Percentiles rank a stretch among this genome's conserved stretches.
Conservation (phyloP, 331 rosid species). For the Saraca asoca region DNA sequence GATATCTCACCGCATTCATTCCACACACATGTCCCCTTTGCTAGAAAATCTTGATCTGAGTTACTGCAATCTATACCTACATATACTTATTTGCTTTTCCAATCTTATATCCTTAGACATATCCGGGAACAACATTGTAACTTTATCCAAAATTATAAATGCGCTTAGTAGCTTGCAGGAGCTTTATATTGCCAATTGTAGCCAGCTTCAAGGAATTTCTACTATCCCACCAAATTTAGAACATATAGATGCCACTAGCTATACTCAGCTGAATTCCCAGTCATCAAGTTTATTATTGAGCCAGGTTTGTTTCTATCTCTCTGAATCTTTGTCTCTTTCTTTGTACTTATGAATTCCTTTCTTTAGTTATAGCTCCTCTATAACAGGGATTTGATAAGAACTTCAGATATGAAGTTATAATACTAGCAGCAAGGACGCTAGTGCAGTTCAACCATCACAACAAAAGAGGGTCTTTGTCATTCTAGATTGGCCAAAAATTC, state of each 20-base stretch:
- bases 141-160: background rate
- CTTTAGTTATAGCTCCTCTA: background rate
- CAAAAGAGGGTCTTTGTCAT: slow-evolving; percentile 32
- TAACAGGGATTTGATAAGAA: slow-evolving; percentile 28
- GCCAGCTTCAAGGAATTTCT: slow-evolving; percentile 4
- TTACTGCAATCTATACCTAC: background rate
- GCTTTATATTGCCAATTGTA: background rate
- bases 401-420: slow-evolving; percentile 33
- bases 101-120: background rate
- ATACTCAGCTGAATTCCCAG: slow-evolving; percentile 25
- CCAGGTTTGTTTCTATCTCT: slow-evolving; percentile 32
- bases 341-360: background rate
- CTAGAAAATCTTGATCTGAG: background rate
- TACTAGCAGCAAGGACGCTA: slow-evolving; percentile 20
- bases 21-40: background rate
- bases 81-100: background rate
- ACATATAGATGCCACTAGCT: slow-evolving; percentile 7
- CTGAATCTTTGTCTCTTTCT: background rate
- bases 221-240: slow-evolving; percentile 4
- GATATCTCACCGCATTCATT: background rate
- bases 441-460: slow-evolving; percentile 20
- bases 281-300: slow-evolving; percentile 32
- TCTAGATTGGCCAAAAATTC: slow-evolving; percentile 31
- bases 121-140: background rate
- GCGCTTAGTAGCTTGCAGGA: background rate